These are phyloP conservation scores for Suillus tomentosus DNA, from an alignment of 768 basidiomycete species.

Conservation along the genomic window DNA sequence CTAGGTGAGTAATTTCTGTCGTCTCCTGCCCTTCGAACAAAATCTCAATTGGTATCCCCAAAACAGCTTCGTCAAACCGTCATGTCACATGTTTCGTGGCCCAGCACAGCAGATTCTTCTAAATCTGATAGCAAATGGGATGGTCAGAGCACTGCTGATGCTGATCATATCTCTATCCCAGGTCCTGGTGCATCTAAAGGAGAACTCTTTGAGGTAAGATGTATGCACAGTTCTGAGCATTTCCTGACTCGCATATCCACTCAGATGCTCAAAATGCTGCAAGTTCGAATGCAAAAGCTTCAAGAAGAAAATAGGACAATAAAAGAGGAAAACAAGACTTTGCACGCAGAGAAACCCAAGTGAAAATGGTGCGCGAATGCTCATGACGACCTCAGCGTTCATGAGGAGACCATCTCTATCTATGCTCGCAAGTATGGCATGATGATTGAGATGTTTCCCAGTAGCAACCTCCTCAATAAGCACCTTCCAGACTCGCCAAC, in stretches of 20 bases:
- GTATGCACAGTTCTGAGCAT: not conserved
- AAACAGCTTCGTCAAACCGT: not conserved
- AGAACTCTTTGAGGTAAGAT: not conserved
- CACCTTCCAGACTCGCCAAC: not conserved
- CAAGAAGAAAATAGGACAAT: too few species aligned
- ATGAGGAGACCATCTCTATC: not conserved
- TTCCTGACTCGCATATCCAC: too few species aligned
- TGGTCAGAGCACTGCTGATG: not conserved
- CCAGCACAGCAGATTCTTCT: not conserved
- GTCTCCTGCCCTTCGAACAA: not conserved
- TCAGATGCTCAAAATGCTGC: too few species aligned
- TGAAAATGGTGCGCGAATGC: not conserved
- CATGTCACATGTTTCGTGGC: not conserved
- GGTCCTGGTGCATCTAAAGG: slow-evolving; percentile 1
- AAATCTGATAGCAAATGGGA: not conserved
- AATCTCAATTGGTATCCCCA: not conserved
- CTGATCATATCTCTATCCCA: not conserved
- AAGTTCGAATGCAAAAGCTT: too few species aligned
- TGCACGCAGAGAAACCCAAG: not conserved
- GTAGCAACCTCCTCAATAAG: slow-evolving; percentile 1
- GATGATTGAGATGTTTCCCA: slow-evolving; percentile 1
- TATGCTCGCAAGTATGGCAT: not conserved
- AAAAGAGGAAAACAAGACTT: too few species aligned
- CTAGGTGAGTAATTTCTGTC: not conserved
- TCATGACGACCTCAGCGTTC: not conserved